Conservation (phyloP, 2,329 filamentous ascomycete genomes). For the Colletotrichum sp. region DNA sequence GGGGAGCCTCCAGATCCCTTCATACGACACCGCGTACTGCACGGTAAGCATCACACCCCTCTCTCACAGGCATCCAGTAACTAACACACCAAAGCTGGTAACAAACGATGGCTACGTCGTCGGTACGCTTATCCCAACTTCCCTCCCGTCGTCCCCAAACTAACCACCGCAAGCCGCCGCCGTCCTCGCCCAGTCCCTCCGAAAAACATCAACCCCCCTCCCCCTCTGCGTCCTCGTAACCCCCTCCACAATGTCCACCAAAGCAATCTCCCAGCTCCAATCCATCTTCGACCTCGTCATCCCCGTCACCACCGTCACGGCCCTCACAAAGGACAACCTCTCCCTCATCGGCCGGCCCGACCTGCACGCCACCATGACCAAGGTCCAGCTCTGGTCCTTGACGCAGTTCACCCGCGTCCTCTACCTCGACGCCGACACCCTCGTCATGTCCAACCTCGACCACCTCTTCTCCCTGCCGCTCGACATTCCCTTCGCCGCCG, state of each 20-base stretch:
- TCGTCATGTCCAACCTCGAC: conserved; percentile 68
- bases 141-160: not conserved
- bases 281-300: conserved; percentile 15
- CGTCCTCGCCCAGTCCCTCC: conserved; percentile 22
- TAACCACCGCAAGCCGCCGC: conserved; percentile 7
- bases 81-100: conserved; percentile 14
- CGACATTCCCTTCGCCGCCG: conserved; percentile 42
- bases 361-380: conserved; percentile 71
- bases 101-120: conserved; percentile 23
- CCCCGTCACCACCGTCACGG: conserved; percentile 11
- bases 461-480: conserved; percentile 72
- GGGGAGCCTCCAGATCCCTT: not conserved
- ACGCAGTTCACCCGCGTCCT: conserved; percentile 57
- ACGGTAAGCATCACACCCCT: not conserved
- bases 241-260: conserved; percentile 5
- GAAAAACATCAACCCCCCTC: conserved; percentile 8
- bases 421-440: conserved; percentile 67
- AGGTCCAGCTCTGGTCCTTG: conserved; percentile 73
- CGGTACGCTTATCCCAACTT: not conserved
- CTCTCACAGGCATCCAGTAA: not conserved
- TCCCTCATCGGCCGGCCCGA: conserved; percentile 72
- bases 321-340: conserved; percentile 51
- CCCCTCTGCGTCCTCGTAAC: conserved; percentile 19
- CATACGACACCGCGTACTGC: conserved; percentile 1
- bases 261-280: not conserved